Evolutionary conservation across 2,329 filamentous ascomycete species (phyloP).

Genomic region (Grosmannia clavigera): DNA sequence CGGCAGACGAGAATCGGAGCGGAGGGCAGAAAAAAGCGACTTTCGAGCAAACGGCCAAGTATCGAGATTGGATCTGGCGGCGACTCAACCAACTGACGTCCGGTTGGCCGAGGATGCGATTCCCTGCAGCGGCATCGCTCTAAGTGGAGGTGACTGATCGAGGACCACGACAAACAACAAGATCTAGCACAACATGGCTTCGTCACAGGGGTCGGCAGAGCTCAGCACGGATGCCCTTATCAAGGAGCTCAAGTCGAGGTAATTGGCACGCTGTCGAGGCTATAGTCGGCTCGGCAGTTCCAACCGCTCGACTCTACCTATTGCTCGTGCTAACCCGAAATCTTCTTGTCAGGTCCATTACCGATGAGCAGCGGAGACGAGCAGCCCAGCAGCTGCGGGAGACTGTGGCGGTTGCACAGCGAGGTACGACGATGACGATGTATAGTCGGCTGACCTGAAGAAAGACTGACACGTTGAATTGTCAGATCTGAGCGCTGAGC

Average conservation of each 20-base stretch:
- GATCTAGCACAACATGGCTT: slow-evolving; percentile 10
- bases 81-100: background rate
- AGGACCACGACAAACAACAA: slow-evolving; percentile 10
- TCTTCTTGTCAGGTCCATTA: slow-evolving; percentile 16
- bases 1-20: background rate
- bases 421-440: slow-evolving; percentile 28
- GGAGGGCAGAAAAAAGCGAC: background rate
- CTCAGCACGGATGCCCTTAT: slow-evolving; percentile 42
- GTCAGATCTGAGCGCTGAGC: slow-evolving; percentile 64
- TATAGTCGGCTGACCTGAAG: no score
- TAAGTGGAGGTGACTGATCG: slow-evolving; percentile 10
- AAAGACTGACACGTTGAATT: background rate
- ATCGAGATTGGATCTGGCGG: background rate
- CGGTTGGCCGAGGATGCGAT: slow-evolving; percentile 10
- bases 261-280: slow-evolving; percentile 4
- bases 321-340: background rate
- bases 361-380: slow-evolving; percentile 37
- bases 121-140: slow-evolving; percentile 8
- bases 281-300: background rate
- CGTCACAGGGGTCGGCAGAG: slow-evolving; percentile 28
- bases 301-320: background rate
- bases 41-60: background rate
- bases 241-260: slow-evolving; percentile 45
- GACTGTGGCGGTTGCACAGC: slow-evolving; percentile 40
- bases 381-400: slow-evolving; percentile 42